Evolutionary conservation across 1,284 basidiomycete genomes (phyloP), one percentile per base, ranked within the genome.

Genomic region (Caloboletus inedulis): DNA sequence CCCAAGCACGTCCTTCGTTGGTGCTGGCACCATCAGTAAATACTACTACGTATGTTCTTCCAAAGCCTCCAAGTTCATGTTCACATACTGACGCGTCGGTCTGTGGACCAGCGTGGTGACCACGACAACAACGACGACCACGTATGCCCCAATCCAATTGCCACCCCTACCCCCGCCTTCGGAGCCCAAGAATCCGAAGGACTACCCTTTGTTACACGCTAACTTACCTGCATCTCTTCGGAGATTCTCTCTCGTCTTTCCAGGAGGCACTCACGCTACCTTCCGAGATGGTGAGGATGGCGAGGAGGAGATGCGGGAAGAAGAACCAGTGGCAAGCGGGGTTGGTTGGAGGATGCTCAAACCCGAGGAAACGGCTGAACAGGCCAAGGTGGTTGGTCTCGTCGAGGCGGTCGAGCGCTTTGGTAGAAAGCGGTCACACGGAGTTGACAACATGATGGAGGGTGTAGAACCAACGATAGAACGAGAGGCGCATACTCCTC

Each of bases 61-160:
- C 1, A 44, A 53, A 23, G 4, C 44, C 49, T 49, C 34, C 43
- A 46, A 13, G 31, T 43, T 3, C 41, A n/a, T 30, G 7, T 53
- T 49, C 53, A 52, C 49, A 43, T 52, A 56, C 57, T 68, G 59
- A 66, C 63, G 69, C 59, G 65, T 63, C 58, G 48, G 45, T 55
- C 55, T 56, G 50, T 62, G 58, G 27, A 53, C 35, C 65, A 94
- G 90, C 59, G 89, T 89, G 69, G 87, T 85, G 67, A 94, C 85
- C 56, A 93, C 85, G 46, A 94, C 86, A 19, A 93, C 84, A 7
- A 93, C 88, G 6, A 91, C 88, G 2, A 91, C 89, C 2, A 83
- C 85, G 19, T 90, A 91, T 72, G 85, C 87, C 54, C 90, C 90
- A 33, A 89, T 92, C 58, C 83, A 81, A 45, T 69, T 91, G 16